Conservation (phyloP, 2,329 filamentous ascomycete genomes). For the Akanthomyces dipterigenus region DNA sequence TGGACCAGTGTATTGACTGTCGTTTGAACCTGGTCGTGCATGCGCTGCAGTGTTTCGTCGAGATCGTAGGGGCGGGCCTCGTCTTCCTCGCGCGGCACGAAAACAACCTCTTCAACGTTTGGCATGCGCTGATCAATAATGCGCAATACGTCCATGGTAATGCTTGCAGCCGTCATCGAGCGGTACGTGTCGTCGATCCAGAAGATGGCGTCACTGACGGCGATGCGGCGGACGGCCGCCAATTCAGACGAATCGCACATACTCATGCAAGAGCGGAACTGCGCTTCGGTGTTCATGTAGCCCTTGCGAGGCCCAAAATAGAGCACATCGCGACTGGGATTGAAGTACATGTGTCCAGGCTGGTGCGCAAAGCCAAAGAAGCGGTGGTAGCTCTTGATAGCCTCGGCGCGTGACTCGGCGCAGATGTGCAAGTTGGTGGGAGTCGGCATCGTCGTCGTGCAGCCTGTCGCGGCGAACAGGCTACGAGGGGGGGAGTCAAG, state of each 20-base stretch:
- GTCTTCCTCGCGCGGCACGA: conserved; percentile 35
- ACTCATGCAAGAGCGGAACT: conserved; percentile 38
- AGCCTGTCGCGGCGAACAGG: conserved; percentile 22
- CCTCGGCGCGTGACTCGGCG: conserved; percentile 38
- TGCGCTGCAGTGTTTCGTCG: conserved; percentile 21
- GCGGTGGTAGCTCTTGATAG: conserved; percentile 33
- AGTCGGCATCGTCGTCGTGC: conserved; percentile 34
- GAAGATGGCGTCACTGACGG: conserved; percentile 40
- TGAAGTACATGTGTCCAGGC: conserved; percentile 37
- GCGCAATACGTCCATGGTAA: conserved; percentile 34
- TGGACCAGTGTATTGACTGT: conserved; percentile 28
- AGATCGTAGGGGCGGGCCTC: conserved; percentile 22
- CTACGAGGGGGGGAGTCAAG: neutral
- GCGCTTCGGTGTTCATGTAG: conserved; percentile 38
- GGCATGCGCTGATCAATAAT: conserved; percentile 33
- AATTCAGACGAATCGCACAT: conserved; percentile 36
- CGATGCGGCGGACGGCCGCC: conserved; percentile 33
- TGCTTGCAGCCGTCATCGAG: conserved; percentile 32
- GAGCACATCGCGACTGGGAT: conserved; percentile 35
- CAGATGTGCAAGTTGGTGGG: conserved; percentile 41
- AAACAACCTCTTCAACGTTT: conserved; percentile 34
- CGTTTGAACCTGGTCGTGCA: conserved; percentile 17
- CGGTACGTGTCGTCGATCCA: conserved; percentile 29
- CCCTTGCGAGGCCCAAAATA: conserved; percentile 41
- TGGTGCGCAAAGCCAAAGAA: conserved; percentile 36